Percentiles rank a stretch among this genome's conserved stretches.
Evolutionary conservation across 169 alveolate species (phyloP).

Genomic region (Eimeria maxima): DNA sequence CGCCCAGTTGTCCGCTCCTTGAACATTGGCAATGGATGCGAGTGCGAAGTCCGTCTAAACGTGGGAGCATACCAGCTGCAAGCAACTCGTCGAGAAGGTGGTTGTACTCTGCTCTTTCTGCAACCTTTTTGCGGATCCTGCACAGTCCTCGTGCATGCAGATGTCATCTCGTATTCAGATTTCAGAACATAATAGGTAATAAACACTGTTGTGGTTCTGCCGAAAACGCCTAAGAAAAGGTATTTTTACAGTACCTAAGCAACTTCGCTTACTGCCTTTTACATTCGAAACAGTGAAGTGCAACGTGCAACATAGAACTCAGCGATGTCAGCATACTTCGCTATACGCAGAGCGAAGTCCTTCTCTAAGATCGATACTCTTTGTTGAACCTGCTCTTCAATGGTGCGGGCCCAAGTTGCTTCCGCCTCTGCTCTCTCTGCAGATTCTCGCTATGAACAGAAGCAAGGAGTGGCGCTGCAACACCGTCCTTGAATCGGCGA

Average conservation of each 20-base stretch:
- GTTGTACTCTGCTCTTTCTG: constrained; percentile 64
- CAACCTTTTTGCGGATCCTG: constrained; percentile 75
- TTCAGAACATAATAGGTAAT: background rate
- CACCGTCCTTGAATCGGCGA: background rate
- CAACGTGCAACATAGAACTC: background rate
- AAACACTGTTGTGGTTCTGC: background rate
- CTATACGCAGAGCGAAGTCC: constrained; percentile 70
- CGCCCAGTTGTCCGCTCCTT: background rate
- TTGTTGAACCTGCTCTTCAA: constrained; percentile 65
- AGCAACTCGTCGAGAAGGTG: constrained; percentile 70
- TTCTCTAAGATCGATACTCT: constrained; percentile 56
- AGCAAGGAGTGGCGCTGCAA: background rate
- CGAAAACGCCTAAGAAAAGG: background rate
- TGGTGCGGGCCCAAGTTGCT: constrained; percentile 63
- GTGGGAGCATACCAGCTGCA: constrained; percentile 49
- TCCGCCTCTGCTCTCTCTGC: constrained; percentile 63
- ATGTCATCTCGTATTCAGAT: background rate
- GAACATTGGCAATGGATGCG: background rate
- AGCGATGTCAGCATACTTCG: constrained; percentile 32
- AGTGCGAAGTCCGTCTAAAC: background rate
- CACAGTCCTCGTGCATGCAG: background rate
- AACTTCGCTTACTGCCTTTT: too few relatives aligned
- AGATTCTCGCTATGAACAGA: constrained; percentile 47
- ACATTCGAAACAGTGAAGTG: background rate
- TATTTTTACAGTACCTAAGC: background rate